Percentiles rank a stretch among this genome's conserved stretches.
These are phyloP conservation scores for Ogataea paraovalis DNA, from an alignment of 805 yeast species.

Conservation along the genomic window DNA sequence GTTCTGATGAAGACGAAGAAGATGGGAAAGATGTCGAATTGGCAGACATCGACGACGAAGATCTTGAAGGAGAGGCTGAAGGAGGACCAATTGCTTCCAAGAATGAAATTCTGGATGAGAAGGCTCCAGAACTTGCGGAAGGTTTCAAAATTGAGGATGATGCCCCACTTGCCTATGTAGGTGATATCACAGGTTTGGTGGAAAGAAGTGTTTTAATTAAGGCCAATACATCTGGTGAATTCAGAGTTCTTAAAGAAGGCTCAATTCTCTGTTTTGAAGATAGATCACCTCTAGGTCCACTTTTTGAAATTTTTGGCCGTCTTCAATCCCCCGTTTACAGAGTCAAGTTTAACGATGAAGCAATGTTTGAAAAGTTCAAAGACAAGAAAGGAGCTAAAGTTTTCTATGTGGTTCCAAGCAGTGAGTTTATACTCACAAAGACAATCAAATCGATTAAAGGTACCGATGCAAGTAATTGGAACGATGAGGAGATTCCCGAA, in stretches of 20 bases:
- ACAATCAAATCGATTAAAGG: slow-evolving; percentile 70
- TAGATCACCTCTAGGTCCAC: slow-evolving; percentile 63
- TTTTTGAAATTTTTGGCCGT: slow-evolving; percentile 88
- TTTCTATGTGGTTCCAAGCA: slow-evolving; percentile 74
- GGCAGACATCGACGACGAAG: slow-evolving; percentile 20
- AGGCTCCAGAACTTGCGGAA: slow-evolving; percentile 62
- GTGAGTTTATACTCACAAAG: slow-evolving; percentile 76
- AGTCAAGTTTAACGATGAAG: slow-evolving; percentile 56
- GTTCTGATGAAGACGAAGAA: slow-evolving; percentile 12
- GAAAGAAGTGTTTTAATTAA: slow-evolving; percentile 69
- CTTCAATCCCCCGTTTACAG: slow-evolving; percentile 78
- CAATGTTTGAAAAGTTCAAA: slow-evolving; percentile 44
- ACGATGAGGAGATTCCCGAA: slow-evolving; percentile 90
- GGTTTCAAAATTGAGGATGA: slow-evolving; percentile 54
- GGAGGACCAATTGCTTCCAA: slow-evolving; percentile 72
- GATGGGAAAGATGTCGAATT: slow-evolving; percentile 22
- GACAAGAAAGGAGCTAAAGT: slow-evolving; percentile 53
- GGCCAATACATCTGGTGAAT: slow-evolving; percentile 78
- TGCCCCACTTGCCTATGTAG: slow-evolving; percentile 69
- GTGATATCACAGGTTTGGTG: slow-evolving; percentile 62
- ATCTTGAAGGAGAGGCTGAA: slow-evolving; percentile 37
- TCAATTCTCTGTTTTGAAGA: slow-evolving; percentile 77
- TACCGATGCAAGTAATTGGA: slow-evolving; percentile 90
- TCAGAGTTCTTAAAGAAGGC: slow-evolving; percentile 73
- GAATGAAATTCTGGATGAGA: slow-evolving; percentile 70